Conservation (phyloP, 2,329 filamentous ascomycete genomes). For the Dactylella cylindrospora region DNA sequence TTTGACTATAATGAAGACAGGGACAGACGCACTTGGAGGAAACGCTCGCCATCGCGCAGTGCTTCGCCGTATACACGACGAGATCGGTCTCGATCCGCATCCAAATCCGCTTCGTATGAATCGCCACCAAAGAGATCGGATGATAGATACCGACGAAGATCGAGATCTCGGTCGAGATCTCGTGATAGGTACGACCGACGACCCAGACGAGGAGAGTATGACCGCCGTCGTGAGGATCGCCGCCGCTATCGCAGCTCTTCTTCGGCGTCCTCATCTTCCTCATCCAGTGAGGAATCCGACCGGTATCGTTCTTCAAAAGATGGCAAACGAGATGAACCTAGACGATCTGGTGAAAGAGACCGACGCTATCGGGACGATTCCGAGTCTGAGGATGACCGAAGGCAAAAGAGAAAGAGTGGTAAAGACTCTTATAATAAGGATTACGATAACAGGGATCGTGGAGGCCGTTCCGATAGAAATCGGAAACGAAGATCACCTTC, state of each 20-base stretch:
- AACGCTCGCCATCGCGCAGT: slow-evolving; percentile 47
- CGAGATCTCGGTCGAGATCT: slow-evolving; percentile 45
- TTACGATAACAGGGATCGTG: slow-evolving; percentile 14
- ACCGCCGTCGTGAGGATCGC: slow-evolving; percentile 26
- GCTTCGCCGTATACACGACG: slow-evolving; percentile 47
- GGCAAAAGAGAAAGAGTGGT: slow-evolving; percentile 20
- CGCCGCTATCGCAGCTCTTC: slow-evolving; percentile 28
- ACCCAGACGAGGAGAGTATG: slow-evolving; percentile 17
- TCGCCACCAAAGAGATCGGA: slow-evolving; percentile 50
- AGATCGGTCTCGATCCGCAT: slow-evolving; percentile 50
- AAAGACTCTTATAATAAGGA: slow-evolving; percentile 19
- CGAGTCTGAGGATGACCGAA: slow-evolving; percentile 20
- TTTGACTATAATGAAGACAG: slow-evolving; percentile 52
- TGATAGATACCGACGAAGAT: slow-evolving; percentile 50
- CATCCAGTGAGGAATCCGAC: slow-evolving; percentile 46
- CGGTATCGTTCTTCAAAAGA: slow-evolving; percentile 1
- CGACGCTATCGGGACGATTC: slow-evolving; percentile 27
- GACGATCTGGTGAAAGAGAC: too few species aligned
- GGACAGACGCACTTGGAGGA: slow-evolving; percentile 49
- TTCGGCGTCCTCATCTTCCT: slow-evolving; percentile 44
- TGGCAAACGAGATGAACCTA: slow-evolving; percentile 29
- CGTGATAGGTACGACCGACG: slow-evolving; percentile 33
- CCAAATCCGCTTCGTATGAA: slow-evolving; percentile 43
- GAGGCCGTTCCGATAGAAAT: slow-evolving; percentile 17
- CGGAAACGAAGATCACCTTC: slow-evolving; percentile 36